phyloP scores from a whole-genome alignment of 139 green algal genomes.

The Chlorella sp. region DNA sequence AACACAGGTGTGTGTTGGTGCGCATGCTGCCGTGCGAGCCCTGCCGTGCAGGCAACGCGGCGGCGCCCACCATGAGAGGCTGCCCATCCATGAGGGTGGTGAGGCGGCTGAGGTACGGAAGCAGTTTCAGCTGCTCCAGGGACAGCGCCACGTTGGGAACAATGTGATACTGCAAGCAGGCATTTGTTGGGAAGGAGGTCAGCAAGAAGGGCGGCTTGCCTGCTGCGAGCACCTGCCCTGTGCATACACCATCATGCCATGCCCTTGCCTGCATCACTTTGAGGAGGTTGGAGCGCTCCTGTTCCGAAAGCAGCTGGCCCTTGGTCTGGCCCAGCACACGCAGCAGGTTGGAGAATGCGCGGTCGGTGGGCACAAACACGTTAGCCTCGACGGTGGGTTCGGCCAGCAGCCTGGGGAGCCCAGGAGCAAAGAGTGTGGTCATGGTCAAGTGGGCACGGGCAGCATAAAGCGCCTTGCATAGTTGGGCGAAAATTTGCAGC shows the following conservation, averaged over 20 bases:
- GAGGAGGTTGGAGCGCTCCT: background rate
- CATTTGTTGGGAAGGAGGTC: no score
- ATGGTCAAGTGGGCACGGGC: no score
- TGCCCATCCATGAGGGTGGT: background rate
- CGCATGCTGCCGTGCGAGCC: background rate
- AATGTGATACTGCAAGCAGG: background rate
- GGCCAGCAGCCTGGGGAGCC: background rate
- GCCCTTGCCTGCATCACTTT: background rate
- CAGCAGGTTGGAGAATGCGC: background rate
- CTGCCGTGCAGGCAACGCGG: background rate
- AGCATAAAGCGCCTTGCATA: no score
- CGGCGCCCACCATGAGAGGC: constrained; percentile 9
- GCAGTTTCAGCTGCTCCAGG: background rate
- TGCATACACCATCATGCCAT: no score
- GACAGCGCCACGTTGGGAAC: background rate
- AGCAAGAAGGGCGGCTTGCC: no score
- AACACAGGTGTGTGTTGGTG: no score
- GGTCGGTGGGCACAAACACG: background rate
- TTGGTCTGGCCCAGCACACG: background rate
- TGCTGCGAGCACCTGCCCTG: no score
- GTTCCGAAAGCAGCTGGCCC: background rate
- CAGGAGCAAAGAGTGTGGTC: no score
- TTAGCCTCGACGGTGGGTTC: background rate
- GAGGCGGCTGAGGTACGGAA: constrained; percentile 14
- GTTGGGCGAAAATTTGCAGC: no score